phyloP scores from a whole-genome alignment of 2,329 filamentous ascomycete species.

The Pyrenophora teres region DNA sequence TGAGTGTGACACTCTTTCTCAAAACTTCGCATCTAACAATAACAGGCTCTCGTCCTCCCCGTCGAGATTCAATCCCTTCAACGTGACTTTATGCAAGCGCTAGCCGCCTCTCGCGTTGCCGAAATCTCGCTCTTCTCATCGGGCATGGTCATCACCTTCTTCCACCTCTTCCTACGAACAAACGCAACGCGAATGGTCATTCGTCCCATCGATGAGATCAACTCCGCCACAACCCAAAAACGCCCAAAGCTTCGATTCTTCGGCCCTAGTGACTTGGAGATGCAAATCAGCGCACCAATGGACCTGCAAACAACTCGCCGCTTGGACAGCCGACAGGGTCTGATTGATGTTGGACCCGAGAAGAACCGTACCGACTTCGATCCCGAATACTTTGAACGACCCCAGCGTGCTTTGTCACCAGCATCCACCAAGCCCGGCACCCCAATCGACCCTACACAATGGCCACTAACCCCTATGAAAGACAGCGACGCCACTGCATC shows the following conservation, averaged over 20 bases:
- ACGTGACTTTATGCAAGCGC: conserved; percentile 47
- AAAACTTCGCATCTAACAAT: conserved; percentile 6
- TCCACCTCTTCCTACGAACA: conserved; percentile 70
- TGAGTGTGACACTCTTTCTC: conserved; percentile 47
- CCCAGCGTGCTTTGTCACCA: conserved; percentile 40
- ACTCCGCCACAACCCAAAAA: conserved; percentile 47
- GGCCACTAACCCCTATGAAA: conserved; percentile 42
- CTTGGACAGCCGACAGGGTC: conserved; percentile 42
- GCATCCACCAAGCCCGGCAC: conserved; percentile 32
- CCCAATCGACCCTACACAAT: conserved; percentile 42
- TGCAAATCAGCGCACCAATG: conserved; percentile 49
- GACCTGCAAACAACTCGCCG: conserved; percentile 40
- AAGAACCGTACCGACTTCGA: conserved; percentile 46
- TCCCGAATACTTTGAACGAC: conserved; percentile 38
- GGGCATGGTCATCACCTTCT: conserved; percentile 66
- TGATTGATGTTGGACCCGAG: conserved; percentile 45
- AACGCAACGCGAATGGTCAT: conserved; percentile 64
- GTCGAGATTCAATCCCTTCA: conserved; percentile 63
- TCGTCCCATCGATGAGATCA: conserved; percentile 54
- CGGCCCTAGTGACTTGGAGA: conserved; percentile 50
- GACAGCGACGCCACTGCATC: conserved; percentile 25
- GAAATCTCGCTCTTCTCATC: conserved; percentile 69
- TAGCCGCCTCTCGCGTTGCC: conserved; percentile 65
- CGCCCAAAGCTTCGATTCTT: conserved; percentile 56
- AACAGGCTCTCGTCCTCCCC: conserved; percentile 62